These are phyloP conservation scores for Knoxdaviesia proteae DNA, from an alignment of 2,329 filamentous ascomycete species.

Conservation along the genomic window DNA sequence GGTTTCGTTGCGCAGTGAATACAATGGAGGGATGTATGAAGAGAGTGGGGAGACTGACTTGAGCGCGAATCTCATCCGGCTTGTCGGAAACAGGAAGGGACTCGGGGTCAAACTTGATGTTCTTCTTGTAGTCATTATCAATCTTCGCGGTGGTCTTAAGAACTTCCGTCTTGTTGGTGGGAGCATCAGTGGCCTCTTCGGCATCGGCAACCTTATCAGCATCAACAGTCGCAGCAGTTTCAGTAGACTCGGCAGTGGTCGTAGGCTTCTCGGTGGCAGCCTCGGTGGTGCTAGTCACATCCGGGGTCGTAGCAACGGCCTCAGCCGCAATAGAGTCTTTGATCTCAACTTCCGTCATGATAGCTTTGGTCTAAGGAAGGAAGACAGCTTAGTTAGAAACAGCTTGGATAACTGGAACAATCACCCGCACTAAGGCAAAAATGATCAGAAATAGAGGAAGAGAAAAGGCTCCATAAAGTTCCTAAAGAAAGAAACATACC, in stretches of 20 bases:
- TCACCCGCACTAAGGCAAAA: not conserved
- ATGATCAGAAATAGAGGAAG: constrained; percentile 3
- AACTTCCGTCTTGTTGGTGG: constrained; percentile 11
- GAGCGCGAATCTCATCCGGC: constrained; percentile 60
- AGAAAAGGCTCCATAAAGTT: not conserved
- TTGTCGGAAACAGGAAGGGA: constrained; percentile 51
- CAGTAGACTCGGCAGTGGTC: not conserved
- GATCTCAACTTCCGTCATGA: constrained; percentile 1
- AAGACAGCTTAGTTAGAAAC: not conserved
- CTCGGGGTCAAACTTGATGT: constrained; percentile 52
- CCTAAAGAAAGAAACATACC: no score
- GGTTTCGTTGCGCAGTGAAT: not conserved
- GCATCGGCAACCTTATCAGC: constrained; percentile 5
- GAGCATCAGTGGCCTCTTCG: constrained; percentile 6
- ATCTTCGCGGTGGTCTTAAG: constrained; percentile 23
- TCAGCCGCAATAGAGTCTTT: constrained; percentile 5
- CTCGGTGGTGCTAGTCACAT: constrained; percentile 1
- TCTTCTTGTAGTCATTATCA: constrained; percentile 24
- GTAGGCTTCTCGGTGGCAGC: constrained; percentile 4
- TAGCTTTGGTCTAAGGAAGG: not conserved
- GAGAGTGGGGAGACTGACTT: constrained; percentile 28
- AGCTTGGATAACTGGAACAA: no score
- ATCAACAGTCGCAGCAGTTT: constrained; percentile 3
- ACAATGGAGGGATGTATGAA: not conserved
- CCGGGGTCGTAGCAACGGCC: constrained; percentile 4